A percentile compares a stretch with the other conserved stretches of the same genome.
These are phyloP conservation scores for Pseudoscleropodium purum DNA, from an alignment of 225 moss, liverwort and hornwort species.

Conservation along the genomic window DNA sequence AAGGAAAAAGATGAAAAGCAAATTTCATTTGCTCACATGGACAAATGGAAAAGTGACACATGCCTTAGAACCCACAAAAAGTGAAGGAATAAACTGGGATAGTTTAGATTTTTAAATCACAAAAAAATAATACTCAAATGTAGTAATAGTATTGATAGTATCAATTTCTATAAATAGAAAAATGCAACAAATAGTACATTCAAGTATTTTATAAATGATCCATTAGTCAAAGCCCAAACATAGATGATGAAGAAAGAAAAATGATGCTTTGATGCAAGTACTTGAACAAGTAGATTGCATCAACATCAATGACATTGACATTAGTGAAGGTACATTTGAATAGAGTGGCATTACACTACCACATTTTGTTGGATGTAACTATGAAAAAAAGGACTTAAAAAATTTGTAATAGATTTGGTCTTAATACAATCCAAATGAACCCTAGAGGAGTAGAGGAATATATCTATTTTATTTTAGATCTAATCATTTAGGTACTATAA, in stretches of 20 bases:
- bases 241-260: neutral
- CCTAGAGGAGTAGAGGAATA: accelerated
- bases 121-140: neutral
- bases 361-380: neutral
- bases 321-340: neutral
- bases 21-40: neutral
- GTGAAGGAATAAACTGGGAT: accelerated
- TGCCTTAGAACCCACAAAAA: neutral
- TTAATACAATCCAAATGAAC: neutral
- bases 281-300: neutral
- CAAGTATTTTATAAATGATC: neutral
- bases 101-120: neutral
- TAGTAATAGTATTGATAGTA: too few species aligned
- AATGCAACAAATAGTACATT: neutral
- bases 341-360: neutral
- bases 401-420: neutral
- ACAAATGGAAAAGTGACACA: neutral
- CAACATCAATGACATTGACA: neutral
- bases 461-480: neutral
- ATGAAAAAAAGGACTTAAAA: neutral
- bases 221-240: neutral
- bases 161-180: accelerated
- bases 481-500: neutral
- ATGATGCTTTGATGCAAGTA: accelerated
- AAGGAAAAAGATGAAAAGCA: neutral